Conservation (phyloP, 2,329 filamentous ascomycete genomes). For the Helotiales sp. region DNA sequence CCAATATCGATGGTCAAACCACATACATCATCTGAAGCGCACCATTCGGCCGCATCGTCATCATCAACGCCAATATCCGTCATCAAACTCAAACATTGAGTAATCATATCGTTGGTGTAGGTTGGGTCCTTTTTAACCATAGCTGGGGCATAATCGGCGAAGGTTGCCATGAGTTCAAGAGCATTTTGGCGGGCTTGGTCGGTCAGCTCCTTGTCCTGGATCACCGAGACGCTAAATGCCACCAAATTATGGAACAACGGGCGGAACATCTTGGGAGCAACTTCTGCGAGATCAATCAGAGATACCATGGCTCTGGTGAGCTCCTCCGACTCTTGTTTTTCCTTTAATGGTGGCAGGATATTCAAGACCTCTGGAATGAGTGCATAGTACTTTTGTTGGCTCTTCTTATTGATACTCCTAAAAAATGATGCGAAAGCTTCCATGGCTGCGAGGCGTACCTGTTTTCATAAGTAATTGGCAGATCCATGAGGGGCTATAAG, state of each 20-base stretch:
- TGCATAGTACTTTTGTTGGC: constrained; percentile 81
- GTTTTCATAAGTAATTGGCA: background rate
- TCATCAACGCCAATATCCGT: constrained; percentile 94
- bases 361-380: constrained; percentile 91
- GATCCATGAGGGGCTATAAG: background rate
- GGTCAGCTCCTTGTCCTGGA: constrained; percentile 92
- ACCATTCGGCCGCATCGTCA: constrained; percentile 93
- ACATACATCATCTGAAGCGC: constrained; percentile 83
- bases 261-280: constrained; percentile 98
- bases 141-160: constrained; percentile 88
- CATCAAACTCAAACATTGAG: constrained; percentile 96
- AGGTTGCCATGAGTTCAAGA: constrained; percentile 95
- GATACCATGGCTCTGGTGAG: constrained; percentile 87
- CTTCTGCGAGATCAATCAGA: constrained; percentile 90
- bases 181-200: constrained; percentile 92
- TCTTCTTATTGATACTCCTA: constrained; percentile 83
- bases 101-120: constrained; percentile 96
- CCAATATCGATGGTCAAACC: background rate
- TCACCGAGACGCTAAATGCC: constrained; percentile 87
- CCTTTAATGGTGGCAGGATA: constrained; percentile 91
- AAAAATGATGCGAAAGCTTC: constrained; percentile 98
- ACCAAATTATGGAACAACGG: constrained; percentile 89
- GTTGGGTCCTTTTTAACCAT: constrained; percentile 95
- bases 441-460: constrained; percentile 92
- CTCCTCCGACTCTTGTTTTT: constrained; percentile 85